Evolutionary conservation across 2,329 filamentous ascomycete species (phyloP).

Genomic region (Sporothrix schenckii): DNA sequence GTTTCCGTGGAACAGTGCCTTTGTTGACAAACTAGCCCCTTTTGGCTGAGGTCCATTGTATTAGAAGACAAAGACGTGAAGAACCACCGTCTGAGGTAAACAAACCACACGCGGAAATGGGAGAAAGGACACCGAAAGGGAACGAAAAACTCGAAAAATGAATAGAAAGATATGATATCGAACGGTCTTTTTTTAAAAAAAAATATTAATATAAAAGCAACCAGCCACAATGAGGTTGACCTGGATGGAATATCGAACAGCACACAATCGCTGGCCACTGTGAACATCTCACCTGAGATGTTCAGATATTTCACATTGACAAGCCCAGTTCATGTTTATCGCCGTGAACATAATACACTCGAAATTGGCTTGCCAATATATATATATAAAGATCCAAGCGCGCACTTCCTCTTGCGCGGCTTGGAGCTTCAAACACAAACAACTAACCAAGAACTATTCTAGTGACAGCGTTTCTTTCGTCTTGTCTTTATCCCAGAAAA

Average conservation of each 20-base stretch:
- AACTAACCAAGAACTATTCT: background rate
- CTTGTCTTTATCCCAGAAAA: background rate
- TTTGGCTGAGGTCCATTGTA: background rate
- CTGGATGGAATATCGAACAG: background rate
- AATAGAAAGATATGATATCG: too few species aligned
- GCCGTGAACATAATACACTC: background rate
- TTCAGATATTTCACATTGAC: background rate
- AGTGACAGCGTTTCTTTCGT: background rate
- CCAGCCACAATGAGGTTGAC: background rate
- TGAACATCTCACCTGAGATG: background rate
- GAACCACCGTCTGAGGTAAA: background rate
- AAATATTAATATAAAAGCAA: too few species aligned
- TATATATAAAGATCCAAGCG: background rate
- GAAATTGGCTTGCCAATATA: background rate
- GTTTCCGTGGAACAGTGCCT: background rate
- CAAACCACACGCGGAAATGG: background rate
- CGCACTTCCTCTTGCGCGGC: background rate
- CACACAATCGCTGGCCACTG: too few species aligned
- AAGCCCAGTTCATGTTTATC: background rate
- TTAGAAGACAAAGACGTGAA: background rate
- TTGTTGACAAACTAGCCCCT: slow-evolving; percentile 20
- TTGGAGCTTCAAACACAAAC: background rate
- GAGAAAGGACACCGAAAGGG: background rate
- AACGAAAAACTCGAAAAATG: too few species aligned
- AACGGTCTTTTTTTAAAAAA: too few species aligned